Evolutionary conservation across 805 yeast genomes (phyloP), one percentile per base, ranked within the genome.

Genomic region (Lipomyces lipofer): DNA sequence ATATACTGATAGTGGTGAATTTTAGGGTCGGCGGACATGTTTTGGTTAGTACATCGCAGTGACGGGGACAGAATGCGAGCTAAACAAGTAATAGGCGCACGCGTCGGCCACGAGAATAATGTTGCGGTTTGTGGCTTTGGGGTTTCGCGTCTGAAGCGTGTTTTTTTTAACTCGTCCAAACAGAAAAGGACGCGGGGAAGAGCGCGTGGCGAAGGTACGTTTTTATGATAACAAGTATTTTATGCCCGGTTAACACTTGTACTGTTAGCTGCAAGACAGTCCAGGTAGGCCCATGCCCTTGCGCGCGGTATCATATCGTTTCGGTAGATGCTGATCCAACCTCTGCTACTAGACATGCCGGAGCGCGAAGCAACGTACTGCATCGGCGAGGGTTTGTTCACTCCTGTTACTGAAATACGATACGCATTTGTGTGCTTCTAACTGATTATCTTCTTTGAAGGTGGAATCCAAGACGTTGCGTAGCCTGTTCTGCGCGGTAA

Each of bases 101-200:
- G 86, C 89, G 4, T 84, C 89, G 13, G 89, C 90, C 9, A 86
- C 94, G 0, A 75, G 94, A 69, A 78, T 86, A 33, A 72, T 85
- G 19, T 75, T 86, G 60, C 64, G 68, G 68, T 64, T 51, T 4
- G 65, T 51, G 22, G 12, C 13, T 22, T 3, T 42, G n/a, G n/a
- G n/a, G n/a, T n/a, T n/a, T n/a, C n/a, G n/a, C 12, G 7, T 4
- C 4, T 1, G n/a, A 15, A 12, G 2, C 10, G 17, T n/a, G 17
- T 24, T 21, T 24, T 38, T n/a, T n/a, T n/a, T n/a, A n/a, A n/a
- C n/a, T n/a, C n/a, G n/a, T n/a, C n/a, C n/a, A n/a, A n/a, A n/a
- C n/a, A 78, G 88, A 63, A 86, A 86, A 67, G 92, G 91, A 25
- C 77, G 89, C 63, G 91, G 84, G 4, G 91, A 86, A 56, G 89